Conservation (phyloP, 2,329 filamentous ascomycete species). For the Trichoderma semiorbis region DNA sequence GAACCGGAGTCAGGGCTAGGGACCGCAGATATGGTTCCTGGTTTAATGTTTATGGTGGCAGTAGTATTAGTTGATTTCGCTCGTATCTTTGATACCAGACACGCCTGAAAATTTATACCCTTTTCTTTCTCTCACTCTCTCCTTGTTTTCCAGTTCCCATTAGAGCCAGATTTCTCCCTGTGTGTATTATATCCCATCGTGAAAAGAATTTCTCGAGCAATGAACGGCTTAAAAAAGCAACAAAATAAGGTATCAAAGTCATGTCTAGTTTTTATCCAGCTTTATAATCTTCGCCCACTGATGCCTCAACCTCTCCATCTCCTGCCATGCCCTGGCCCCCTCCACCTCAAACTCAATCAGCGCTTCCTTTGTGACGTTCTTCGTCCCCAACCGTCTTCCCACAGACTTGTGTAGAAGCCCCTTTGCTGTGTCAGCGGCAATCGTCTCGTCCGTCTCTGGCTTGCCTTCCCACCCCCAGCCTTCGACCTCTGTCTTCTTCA, state of each 20-base stretch:
- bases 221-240: not conserved
- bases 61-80: not conserved
- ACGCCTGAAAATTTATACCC: not conserved
- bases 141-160: not conserved
- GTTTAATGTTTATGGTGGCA: not conserved
- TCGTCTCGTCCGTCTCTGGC: slow-evolving; percentile 44
- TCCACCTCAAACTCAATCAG: slow-evolving; percentile 59
- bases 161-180: too few species aligned
- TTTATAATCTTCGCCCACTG: slow-evolving; percentile 56
- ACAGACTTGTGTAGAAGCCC: slow-evolving; percentile 50
- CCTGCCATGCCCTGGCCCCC: slow-evolving; percentile 60
- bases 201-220: not conserved
- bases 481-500: slow-evolving; percentile 77
- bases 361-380: slow-evolving; percentile 58
- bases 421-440: slow-evolving; percentile 41
- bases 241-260: not conserved
- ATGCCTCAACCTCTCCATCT: slow-evolving; percentile 67
- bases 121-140: not conserved
- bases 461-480: slow-evolving; percentile 76
- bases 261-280: not conserved
- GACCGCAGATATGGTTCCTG: too few species aligned
- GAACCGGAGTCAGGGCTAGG: too few species aligned
- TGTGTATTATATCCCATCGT: not conserved
- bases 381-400: slow-evolving; percentile 57
- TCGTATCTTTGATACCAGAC: not conserved